Conservation (phyloP, 768 basidiomycete species). For the Mycena floridula region DNA sequence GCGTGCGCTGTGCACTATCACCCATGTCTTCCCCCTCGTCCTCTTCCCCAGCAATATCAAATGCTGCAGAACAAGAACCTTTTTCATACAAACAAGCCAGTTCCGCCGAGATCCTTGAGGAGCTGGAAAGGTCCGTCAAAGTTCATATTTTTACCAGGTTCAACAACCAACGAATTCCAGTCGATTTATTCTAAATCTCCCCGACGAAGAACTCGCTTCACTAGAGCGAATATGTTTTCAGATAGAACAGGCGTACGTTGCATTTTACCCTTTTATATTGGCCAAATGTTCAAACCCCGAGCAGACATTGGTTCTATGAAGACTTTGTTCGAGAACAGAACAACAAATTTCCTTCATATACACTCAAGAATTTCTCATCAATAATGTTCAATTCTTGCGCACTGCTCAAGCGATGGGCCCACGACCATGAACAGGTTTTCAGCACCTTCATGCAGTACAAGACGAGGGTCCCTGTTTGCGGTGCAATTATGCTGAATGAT, state of each 20-base stretch:
- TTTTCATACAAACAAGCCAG: slow-evolving; percentile 68
- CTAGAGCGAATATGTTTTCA: slow-evolving; percentile 96
- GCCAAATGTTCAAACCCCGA: slow-evolving; percentile 5
- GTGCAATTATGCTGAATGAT: slow-evolving; percentile 92
- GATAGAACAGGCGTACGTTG: slow-evolving; percentile 93
- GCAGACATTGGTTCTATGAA: slow-evolving; percentile 99
- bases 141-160: slow-evolving; percentile 5
- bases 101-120: slow-evolving; percentile 84
- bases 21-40: slow-evolving; percentile 75
- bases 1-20: too few species aligned
- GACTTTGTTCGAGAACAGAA: slow-evolving; percentile 95
- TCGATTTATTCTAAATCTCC: slow-evolving; percentile 95
- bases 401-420: slow-evolving; percentile 73
- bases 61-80: slow-evolving; percentile 31
- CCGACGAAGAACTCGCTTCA: slow-evolving; percentile 85
- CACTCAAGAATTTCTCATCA: slow-evolving; percentile 89
- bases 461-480: slow-evolving; percentile 94
- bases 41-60: slow-evolving; percentile 68
- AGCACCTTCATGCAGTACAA: slow-evolving; percentile 94
- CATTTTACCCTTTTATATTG: slow-evolving; percentile 6
- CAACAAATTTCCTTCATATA: slow-evolving; percentile 77
- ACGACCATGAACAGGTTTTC: slow-evolving; percentile 83
- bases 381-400: slow-evolving; percentile 86
- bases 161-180: slow-evolving; percentile 31
- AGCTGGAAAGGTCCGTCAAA: slow-evolving; percentile 71